Evolutionary conservation across 139 green algal genomes (phyloP).

Genomic region (Pedinophyceae sp.): DNA sequence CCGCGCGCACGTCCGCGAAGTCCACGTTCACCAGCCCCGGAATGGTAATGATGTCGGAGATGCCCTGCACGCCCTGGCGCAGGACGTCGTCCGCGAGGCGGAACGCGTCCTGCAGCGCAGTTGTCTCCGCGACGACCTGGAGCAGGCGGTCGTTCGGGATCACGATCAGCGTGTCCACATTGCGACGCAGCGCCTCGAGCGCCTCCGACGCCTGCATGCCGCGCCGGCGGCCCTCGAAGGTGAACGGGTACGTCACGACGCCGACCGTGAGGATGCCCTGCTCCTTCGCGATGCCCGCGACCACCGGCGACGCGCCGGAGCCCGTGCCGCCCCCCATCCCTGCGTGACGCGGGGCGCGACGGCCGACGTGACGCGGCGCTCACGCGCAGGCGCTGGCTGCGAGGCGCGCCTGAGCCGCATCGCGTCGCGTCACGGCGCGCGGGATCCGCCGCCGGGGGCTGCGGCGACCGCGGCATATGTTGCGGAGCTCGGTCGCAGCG

Average conservation of each 20-base stretch:
- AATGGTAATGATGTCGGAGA: slow-evolving; percentile 92
- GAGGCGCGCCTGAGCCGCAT: no score
- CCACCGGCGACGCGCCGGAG: slow-evolving; percentile 78
- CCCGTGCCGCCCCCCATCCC: slow-evolving; percentile 95
- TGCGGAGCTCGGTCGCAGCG: no score
- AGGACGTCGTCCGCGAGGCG: slow-evolving; percentile 80
- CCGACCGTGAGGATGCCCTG: slow-evolving; percentile 88
- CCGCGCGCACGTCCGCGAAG: slow-evolving; percentile 85
- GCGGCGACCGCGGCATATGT: no score
- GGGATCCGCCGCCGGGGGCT: no score
- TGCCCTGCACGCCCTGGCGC: slow-evolving; percentile 75
- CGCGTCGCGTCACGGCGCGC: no score
- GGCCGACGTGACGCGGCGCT: no score
- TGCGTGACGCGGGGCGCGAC: no score
- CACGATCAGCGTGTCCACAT: slow-evolving; percentile 93
- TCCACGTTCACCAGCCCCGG: slow-evolving; percentile 94
- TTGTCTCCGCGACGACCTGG: background rate
- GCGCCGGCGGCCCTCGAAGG: slow-evolving; percentile 80
- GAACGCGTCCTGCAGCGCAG: slow-evolving; percentile 68
- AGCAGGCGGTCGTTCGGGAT: slow-evolving; percentile 93
- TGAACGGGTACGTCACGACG: slow-evolving; percentile 92
- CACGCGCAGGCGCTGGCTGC: no score
- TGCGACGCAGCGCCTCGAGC: slow-evolving; percentile 52
- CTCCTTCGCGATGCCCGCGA: slow-evolving; percentile 62
- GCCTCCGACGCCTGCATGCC: slow-evolving; percentile 53